Conservation (phyloP, 352 stramenopile genomes). For the Phytopythium litorale region DNA sequence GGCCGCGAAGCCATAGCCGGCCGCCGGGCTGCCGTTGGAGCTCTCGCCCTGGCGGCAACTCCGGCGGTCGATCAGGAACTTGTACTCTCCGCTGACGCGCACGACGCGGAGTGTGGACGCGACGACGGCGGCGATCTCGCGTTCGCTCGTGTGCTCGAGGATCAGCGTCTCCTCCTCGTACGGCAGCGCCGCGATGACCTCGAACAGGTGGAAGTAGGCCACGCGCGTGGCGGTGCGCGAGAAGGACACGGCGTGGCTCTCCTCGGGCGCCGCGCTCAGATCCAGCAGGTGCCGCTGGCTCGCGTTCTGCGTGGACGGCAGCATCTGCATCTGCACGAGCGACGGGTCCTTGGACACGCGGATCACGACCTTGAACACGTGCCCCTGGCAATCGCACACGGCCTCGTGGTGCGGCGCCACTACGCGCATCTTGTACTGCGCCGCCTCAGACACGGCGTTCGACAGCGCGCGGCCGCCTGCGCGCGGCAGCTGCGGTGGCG, state of each 20-base stretch:
- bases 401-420: constrained; percentile 20
- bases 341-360: constrained; percentile 31
- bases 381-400: constrained; percentile 13
- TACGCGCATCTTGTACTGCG: constrained; percentile 41
- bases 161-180: constrained; percentile 26
- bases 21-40: not conserved
- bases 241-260: constrained; percentile 10
- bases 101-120: constrained; percentile 18
- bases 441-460: constrained; percentile 18
- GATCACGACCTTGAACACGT: constrained; percentile 20
- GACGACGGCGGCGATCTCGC: constrained; percentile 26
- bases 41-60: constrained; percentile 4
- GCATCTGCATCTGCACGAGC: constrained; percentile 26
- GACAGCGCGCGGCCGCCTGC: not conserved
- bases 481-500: not conserved
- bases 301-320: constrained; percentile 8
- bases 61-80: constrained; percentile 20
- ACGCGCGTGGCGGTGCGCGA: constrained; percentile 8
- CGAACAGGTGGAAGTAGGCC: constrained; percentile 35
- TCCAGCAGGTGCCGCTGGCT: constrained; percentile 2
- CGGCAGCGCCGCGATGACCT: constrained; percentile 30
- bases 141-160: constrained; percentile 23
- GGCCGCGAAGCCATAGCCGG: not conserved
- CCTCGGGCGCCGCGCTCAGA: not conserved
- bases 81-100: constrained; percentile 19